phyloP scores from a whole-genome alignment of 1,284 basidiomycete species.

The Rhodotorula glutinis region DNA sequence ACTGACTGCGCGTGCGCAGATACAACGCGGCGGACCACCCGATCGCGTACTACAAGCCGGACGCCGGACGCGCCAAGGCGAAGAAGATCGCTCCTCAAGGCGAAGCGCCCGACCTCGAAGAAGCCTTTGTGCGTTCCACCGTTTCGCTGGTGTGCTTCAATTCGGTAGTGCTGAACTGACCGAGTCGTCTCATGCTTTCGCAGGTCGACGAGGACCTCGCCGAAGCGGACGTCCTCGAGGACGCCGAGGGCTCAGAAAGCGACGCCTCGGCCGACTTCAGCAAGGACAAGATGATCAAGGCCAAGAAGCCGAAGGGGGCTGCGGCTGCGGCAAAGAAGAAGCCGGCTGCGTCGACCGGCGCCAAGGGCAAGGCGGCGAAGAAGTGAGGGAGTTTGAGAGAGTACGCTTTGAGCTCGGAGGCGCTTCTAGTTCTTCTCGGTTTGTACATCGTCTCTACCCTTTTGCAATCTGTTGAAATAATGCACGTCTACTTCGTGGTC shows the following conservation, averaged over 20 bases:
- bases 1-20: slow-evolving; percentile 51
- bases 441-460: too few relatives aligned
- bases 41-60: slow-evolving; percentile 82
- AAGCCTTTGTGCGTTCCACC: slow-evolving; percentile 63
- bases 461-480: too few relatives aligned
- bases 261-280: slow-evolving; percentile 46
- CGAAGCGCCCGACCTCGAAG: slow-evolving; percentile 79
- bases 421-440: too few relatives aligned
- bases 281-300: slow-evolving; percentile 45
- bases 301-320: slow-evolving; percentile 15
- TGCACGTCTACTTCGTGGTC: too few relatives aligned
- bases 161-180: slow-evolving; percentile 17
- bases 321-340: not conserved
- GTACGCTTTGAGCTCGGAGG: too few relatives aligned
- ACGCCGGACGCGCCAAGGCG: slow-evolving; percentile 68
- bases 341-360: not conserved
- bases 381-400: not conserved
- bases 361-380: slow-evolving; percentile 19
- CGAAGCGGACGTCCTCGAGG: slow-evolving; percentile 48
- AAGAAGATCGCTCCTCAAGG: slow-evolving; percentile 69
- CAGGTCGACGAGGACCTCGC: slow-evolving; percentile 52
- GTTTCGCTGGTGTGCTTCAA: not conserved
- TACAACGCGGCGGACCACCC: slow-evolving; percentile 85
- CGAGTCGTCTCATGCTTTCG: slow-evolving; percentile 3
- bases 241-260: slow-evolving; percentile 51